Evolutionary conservation across 1,284 basidiomycete species (phyloP).

Genomic region (Termitomyces sp.): DNA sequence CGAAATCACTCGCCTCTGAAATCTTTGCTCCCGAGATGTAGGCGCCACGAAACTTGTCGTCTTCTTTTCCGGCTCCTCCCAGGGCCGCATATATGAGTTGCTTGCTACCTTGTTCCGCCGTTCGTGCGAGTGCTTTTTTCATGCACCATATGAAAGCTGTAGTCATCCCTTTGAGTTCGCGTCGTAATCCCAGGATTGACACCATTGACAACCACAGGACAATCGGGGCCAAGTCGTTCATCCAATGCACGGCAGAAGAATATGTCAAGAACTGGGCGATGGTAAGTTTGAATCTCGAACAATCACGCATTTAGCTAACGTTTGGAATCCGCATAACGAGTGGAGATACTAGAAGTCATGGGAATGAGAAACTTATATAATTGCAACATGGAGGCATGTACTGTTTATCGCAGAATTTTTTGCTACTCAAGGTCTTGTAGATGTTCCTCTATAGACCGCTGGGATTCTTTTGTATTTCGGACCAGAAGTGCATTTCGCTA

Average conservation of each 20-base stretch:
- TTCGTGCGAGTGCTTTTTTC: conserved; percentile 26
- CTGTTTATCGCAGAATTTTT: conserved; percentile 23
- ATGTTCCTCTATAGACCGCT: conserved; percentile 22
- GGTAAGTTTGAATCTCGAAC: background rate
- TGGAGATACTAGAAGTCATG: background rate
- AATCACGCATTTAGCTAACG: conserved; percentile 20
- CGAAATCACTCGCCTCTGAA: conserved; percentile 40
- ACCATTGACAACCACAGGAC: conserved; percentile 28
- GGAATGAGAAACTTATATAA: background rate
- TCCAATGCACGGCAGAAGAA: conserved; percentile 38
- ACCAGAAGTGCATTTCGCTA: conserved; percentile 34
- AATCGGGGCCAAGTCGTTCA: conserved; percentile 23
- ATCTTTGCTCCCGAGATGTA: conserved; percentile 29
- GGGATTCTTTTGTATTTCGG: conserved; percentile 21
- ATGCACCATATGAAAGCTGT: conserved; percentile 19
- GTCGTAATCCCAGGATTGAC: conserved; percentile 43
- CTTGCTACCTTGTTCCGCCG: conserved; percentile 38
- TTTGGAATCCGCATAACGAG: conserved; percentile 30
- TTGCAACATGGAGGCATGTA: background rate
- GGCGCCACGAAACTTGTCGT: conserved; percentile 33
- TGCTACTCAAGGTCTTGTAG: conserved; percentile 26
- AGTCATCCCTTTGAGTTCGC: conserved; percentile 19
- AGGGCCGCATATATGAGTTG: conserved; percentile 21
- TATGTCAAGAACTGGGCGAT: conserved; percentile 36
- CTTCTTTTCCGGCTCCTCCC: conserved; percentile 23